These are phyloP conservation scores for Anethum foeniculum DNA, from an alignment of 140 eudicot species.

Conservation along the genomic window DNA sequence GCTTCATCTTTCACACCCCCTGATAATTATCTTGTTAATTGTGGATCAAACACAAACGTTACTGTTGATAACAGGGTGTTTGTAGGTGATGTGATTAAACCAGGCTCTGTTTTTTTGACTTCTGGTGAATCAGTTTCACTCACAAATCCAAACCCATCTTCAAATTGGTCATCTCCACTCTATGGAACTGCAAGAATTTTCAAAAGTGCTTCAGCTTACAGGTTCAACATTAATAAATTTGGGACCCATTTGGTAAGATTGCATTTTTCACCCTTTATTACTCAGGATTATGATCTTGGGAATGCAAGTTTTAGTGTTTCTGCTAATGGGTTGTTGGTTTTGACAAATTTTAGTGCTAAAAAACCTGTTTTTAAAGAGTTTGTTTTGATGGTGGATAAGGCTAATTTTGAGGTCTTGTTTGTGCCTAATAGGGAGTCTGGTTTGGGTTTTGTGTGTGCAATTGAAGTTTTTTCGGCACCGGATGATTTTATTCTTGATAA, in stretches of 20 bases:
- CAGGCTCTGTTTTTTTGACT: conserved; percentile 32
- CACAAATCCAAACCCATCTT: conserved; percentile 27
- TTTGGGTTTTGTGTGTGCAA: conserved; percentile 64
- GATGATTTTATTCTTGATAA: conserved; percentile 49
- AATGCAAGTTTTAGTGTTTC: conserved; percentile 54
- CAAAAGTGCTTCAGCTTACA: conserved; percentile 38
- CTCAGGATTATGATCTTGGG: conserved; percentile 29
- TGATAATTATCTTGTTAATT: conserved; percentile 55
- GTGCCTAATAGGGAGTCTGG: conserved; percentile 29
- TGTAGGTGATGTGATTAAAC: conserved; percentile 32
- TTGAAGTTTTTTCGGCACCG: conserved; percentile 84
- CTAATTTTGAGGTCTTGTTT: conserved; percentile 39
- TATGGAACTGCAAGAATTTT: conserved; percentile 69
- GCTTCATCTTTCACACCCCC: conserved; percentile 55
- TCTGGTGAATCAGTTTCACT: conserved; percentile 33
- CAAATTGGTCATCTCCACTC: conserved; percentile 29
- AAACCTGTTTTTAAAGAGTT: conserved; percentile 47
- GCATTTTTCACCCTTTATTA: conserved; percentile 69
- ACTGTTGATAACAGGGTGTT: conserved; percentile 42
- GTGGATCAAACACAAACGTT: conserved; percentile 48
- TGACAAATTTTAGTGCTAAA: conserved; percentile 33
- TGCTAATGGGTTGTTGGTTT: conserved; percentile 47
- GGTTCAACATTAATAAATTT: conserved; percentile 33
- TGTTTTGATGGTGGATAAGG: conserved; percentile 41
- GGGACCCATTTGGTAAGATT: conserved; percentile 85